Evolutionary conservation across 352 stramenopile species (phyloP).

Genomic region (Globisporangium ultimum): DNA sequence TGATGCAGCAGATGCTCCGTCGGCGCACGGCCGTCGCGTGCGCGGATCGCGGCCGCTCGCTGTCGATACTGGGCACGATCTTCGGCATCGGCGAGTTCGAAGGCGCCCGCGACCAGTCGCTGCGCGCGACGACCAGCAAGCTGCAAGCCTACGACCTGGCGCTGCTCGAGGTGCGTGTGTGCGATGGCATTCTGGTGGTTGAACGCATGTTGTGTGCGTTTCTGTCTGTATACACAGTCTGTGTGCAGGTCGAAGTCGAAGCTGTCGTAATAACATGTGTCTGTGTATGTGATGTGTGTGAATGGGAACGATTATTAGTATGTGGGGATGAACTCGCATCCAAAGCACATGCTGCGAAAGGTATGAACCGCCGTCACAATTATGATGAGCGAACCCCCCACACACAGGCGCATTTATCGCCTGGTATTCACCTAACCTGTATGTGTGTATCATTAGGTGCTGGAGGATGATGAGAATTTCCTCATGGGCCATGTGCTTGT

Average conservation of each 20-base stretch:
- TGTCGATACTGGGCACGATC: conserved; percentile 71
- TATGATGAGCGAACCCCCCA: not conserved
- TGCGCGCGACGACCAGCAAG: conserved; percentile 57
- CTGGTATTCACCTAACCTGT: not conserved
- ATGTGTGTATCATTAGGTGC: conserved; percentile 16
- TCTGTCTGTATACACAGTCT: no score
- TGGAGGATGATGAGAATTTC: conserved; percentile 58
- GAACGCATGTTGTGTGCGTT: no score
- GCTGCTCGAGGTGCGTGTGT: conserved; percentile 46
- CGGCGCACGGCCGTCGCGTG: not conserved
- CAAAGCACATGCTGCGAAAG: conserved; percentile 70
- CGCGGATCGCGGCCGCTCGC: conserved; percentile 18
- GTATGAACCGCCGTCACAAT: conserved; percentile 4
- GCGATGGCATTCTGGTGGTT: conserved; percentile 7
- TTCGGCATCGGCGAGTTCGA: conserved; percentile 85
- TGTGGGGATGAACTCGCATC: conserved; percentile 76
- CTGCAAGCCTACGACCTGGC: conserved; percentile 69
- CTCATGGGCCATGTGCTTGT: conserved; percentile 86
- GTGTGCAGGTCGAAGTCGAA: no score
- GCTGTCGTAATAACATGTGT: no score
- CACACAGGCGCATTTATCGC: not conserved
- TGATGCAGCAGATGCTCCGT: not conserved
- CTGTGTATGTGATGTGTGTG: not conserved
- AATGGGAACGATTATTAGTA: conserved; percentile 28
- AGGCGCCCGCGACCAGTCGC: conserved; percentile 51